Evolutionary conservation across 768 basidiomycete genomes (phyloP).

Genomic region (Mycena galopus): DNA sequence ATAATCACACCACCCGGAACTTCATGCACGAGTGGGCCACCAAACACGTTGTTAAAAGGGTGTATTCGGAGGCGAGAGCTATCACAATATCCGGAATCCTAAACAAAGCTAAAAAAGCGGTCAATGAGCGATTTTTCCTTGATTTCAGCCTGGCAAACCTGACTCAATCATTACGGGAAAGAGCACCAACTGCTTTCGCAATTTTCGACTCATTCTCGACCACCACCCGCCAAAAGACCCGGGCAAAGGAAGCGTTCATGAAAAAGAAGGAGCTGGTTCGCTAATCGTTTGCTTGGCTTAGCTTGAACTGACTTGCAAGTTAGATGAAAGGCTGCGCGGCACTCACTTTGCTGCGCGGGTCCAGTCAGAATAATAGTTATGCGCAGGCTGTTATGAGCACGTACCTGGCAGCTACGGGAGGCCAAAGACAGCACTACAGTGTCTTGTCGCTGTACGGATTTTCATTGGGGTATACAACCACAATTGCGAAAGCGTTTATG

Average conservation of each 20-base stretch:
- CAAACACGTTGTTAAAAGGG: background rate
- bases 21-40: background rate
- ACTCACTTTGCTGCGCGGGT: conserved; percentile 3
- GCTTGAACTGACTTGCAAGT: background rate
- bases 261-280: background rate
- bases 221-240: background rate
- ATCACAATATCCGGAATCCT: background rate
- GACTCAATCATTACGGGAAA: background rate
- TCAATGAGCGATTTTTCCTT: background rate
- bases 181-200: background rate
- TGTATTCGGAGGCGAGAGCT: background rate
- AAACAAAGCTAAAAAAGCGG: background rate
- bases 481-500: background rate
- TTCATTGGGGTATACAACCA: background rate
- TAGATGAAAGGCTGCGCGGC: background rate
- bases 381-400: conserved; percentile 16
- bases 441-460: background rate
- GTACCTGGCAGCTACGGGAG: conserved; percentile 37
- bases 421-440: background rate
- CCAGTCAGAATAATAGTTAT: conserved; percentile 27
- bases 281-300: background rate
- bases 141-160: background rate
- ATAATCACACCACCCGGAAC: background rate
- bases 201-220: background rate
- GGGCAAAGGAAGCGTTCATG: background rate